These are phyloP conservation scores for Arthrobotrys conoides DNA, from an alignment of 2,329 filamentous ascomycete genomes.

Conservation along the genomic window DNA sequence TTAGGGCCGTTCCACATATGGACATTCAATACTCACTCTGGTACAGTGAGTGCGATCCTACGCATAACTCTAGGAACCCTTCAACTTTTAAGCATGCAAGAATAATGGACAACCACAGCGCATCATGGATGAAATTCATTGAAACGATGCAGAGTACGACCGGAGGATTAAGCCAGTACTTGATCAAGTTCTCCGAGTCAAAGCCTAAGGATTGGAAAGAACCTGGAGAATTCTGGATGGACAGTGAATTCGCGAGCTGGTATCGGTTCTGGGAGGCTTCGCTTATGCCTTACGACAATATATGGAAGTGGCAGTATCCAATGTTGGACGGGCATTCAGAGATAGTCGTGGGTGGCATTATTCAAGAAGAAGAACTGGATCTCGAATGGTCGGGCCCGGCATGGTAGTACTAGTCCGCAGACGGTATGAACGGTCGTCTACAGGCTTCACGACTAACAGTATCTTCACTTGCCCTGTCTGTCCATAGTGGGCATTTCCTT, in stretches of 20 bases:
- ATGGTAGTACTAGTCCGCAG: too few relatives aligned
- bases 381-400: background rate
- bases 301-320: slow-evolving; percentile 53
- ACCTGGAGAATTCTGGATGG: slow-evolving; percentile 6
- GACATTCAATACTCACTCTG: slow-evolving; percentile 12
- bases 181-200: slow-evolving; percentile 13
- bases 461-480: too few relatives aligned
- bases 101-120: slow-evolving; percentile 24
- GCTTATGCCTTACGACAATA: slow-evolving; percentile 54
- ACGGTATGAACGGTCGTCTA: too few relatives aligned
- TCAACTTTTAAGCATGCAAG: slow-evolving; percentile 20
- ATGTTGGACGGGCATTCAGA: slow-evolving; percentile 31
- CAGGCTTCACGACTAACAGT: too few relatives aligned
- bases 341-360: background rate
- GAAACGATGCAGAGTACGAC: slow-evolving; percentile 11
- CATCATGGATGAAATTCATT: slow-evolving; percentile 6
- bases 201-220: slow-evolving; percentile 33
- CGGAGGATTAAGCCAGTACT: background rate
- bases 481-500: background rate
- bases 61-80: background rate
- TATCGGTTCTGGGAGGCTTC: slow-evolving; percentile 51
- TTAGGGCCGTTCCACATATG: background rate
- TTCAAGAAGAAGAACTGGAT: background rate
- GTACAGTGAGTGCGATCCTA: background rate
- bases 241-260: slow-evolving; percentile 44